Evolutionary conservation across 768 basidiomycete genomes (phyloP).

Genomic region (Cystobasidium ongulense): DNA sequence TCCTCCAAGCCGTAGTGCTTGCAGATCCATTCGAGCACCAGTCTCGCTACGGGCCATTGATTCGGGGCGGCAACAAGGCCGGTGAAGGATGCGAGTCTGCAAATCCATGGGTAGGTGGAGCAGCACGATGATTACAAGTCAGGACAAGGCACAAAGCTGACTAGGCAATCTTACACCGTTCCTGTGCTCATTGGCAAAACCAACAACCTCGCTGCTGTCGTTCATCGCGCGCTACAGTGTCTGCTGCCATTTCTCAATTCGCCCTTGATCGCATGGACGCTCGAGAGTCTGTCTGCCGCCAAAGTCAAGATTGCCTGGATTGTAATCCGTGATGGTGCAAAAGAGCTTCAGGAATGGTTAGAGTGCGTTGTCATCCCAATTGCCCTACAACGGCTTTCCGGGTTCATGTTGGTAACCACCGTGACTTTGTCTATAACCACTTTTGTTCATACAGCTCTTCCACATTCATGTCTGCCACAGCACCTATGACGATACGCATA

Average conservation of each 20-base stretch:
- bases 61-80: conserved; percentile 35
- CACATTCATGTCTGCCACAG: conserved; percentile 69
- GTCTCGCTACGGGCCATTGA: conserved; percentile 38
- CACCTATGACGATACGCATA: conserved; percentile 74
- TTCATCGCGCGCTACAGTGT: conserved; percentile 53
- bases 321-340: conserved; percentile 74
- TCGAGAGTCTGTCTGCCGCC: conserved; percentile 86
- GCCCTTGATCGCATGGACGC: conserved; percentile 88
- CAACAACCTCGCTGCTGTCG: neutral
- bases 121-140: neutral
- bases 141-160: neutral
- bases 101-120: conserved; percentile 23
- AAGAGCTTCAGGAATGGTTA: conserved; percentile 70
- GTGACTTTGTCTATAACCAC: too few relatives aligned
- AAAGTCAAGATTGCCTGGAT: conserved; percentile 95
- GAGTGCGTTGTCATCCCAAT: conserved; percentile 52
- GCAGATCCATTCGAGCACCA: conserved; percentile 54
- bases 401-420: too few relatives aligned
- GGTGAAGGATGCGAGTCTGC: conserved; percentile 37
- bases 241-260: conserved; percentile 89
- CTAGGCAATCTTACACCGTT: neutral
- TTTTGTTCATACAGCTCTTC: neutral
- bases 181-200: neutral
- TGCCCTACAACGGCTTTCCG: too few relatives aligned
- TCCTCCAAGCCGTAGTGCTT: conserved; percentile 86